A percentile compares a stretch with the other conserved stretches of the same genome.
phyloP scores from a whole-genome alignment of 2,329 filamentous ascomycete species.

The Pyrenochaeta sp. region DNA sequence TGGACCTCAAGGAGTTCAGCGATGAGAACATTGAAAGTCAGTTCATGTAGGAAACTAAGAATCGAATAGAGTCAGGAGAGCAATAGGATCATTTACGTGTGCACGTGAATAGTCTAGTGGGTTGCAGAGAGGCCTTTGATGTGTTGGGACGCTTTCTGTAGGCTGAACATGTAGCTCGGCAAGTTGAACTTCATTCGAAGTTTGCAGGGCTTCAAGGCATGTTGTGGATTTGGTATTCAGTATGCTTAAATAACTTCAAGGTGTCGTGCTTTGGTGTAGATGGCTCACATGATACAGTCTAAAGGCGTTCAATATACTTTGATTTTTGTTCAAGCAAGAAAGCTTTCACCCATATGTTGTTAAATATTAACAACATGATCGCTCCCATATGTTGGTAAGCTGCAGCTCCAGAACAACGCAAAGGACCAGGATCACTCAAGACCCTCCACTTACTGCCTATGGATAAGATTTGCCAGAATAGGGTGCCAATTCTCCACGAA shows the following conservation, averaged over 20 bases:
- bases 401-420: not conserved
- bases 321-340: not conserved
- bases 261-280: not conserved
- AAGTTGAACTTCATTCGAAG: not conserved
- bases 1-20: too few species aligned
- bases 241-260: not conserved
- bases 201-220: not conserved
- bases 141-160: too few species aligned
- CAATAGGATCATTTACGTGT: too few species aligned
- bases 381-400: not conserved
- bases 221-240: not conserved
- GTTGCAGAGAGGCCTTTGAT: too few species aligned
- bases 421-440: not conserved
- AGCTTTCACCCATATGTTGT: not conserved
- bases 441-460: not conserved
- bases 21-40: too few species aligned
- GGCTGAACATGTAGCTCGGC: too few species aligned
- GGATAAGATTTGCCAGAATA: not conserved
- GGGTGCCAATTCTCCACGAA: not conserved
- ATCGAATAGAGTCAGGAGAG: too few species aligned
- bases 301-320: not conserved
- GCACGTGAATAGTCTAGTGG: too few species aligned
- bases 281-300: not conserved
- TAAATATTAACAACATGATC: conserved; percentile 1
- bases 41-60: too few species aligned